phyloP scores from a whole-genome alignment of 345 rosid species.

The Capsella bursapastoris region DNA sequence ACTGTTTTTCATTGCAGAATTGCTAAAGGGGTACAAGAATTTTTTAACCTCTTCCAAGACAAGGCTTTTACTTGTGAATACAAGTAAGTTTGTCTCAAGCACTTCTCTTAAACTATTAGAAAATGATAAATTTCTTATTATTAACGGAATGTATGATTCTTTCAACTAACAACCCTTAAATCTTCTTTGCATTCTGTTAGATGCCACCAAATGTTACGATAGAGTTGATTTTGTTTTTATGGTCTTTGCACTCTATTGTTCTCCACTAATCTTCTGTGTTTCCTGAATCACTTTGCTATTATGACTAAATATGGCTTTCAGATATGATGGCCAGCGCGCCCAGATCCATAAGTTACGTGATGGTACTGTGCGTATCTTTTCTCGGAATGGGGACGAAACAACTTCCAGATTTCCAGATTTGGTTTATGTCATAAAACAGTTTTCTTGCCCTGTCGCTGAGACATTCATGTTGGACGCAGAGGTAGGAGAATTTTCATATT shows the following conservation, averaged over 20 bases:
- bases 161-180: not conserved
- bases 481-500: conserved; percentile 49
- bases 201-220: not conserved
- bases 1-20: conserved; percentile 54
- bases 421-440: conserved; percentile 57
- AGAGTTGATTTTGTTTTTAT: conserved; percentile 7
- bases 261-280: conserved; percentile 15
- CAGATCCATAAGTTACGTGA: conserved; percentile 75
- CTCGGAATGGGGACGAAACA: conserved; percentile 92
- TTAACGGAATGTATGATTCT: not conserved
- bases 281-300: conserved; percentile 16
- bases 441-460: conserved; percentile 56
- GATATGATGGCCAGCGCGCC: conserved; percentile 95
- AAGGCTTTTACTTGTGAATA: conserved; percentile 87
- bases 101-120: not conserved
- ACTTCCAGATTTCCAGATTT: conserved; percentile 83
- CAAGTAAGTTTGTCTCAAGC: conserved; percentile 57
- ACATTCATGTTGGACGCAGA: conserved; percentile 89
- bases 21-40: conserved; percentile 70
- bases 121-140: conserved; percentile 10
- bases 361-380: conserved; percentile 70
- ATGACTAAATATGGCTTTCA: conserved; percentile 40
- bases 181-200: not conserved
- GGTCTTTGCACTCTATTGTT: not conserved
- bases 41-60: conserved; percentile 59